These are phyloP conservation scores for Diaporthe sp. DNA, from an alignment of 2,329 filamentous ascomycete species.

Conservation along the genomic window DNA sequence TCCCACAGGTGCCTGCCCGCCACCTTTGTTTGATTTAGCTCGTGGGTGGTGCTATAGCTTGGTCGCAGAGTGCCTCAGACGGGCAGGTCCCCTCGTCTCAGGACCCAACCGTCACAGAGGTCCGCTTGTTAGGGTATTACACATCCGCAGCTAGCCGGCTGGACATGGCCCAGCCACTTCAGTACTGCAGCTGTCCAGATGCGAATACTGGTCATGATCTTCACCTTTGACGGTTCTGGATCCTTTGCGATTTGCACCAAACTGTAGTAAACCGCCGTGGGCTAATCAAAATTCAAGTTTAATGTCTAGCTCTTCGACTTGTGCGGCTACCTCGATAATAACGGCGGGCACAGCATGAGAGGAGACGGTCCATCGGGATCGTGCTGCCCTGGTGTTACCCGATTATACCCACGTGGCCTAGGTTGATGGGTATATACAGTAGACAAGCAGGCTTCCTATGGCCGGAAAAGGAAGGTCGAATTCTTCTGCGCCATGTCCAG, in stretches of 20 bases:
- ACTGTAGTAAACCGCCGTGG: neutral
- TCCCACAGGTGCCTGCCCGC: conserved; percentile 32
- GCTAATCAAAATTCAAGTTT: neutral
- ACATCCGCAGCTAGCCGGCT: conserved; percentile 20
- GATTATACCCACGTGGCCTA: neutral
- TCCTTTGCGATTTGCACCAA: no score
- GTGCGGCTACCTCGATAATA: neutral
- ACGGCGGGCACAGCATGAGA: neutral
- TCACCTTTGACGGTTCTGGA: neutral
- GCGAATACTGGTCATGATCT: neutral
- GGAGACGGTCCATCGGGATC: neutral
- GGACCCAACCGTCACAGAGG: neutral
- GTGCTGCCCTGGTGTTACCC: neutral
- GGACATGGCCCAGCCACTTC: neutral
- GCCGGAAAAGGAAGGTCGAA: neutral
- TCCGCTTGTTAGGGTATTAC: conserved; percentile 37
- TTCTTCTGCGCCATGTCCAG: neutral
- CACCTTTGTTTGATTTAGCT: conserved; percentile 13
- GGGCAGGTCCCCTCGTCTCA: conserved; percentile 33
- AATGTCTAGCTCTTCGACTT: neutral
- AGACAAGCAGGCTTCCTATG: neutral
- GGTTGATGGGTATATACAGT: neutral
- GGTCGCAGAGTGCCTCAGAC: conserved; percentile 27
- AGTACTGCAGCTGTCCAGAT: neutral
- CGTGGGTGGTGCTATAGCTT: conserved; percentile 11